Evolutionary conservation across 495 filamentous ascomycete species (phyloP), one percentile per base, ranked within the genome.

Genomic region (Hyaloscypha bicolor): DNA sequence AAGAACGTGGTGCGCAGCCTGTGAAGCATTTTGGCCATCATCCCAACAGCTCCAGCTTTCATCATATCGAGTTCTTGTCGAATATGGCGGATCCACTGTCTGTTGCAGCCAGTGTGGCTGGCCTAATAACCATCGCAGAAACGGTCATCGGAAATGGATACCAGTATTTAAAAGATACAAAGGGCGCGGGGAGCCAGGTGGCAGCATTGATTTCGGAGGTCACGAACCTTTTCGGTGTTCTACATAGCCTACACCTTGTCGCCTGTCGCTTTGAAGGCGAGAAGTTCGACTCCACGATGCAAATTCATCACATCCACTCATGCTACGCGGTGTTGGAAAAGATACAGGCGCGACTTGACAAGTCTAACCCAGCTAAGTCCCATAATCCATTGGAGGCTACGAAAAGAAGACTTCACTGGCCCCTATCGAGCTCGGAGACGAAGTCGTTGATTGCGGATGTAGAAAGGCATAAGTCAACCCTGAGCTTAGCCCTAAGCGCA

Each of bases 61-160:
- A n/a, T n/a, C n/a, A n/a, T n/a, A n/a, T n/a, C n/a, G n/a, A n/a
- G n/a, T n/a, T n/a, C n/a, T n/a, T n/a, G n/a, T n/a, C n/a, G n/a
- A n/a, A n/a, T n/a, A 45, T 77, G 76, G 66, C 71, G 29, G 77
- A 81, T 59, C 70, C 69, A 4, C 56, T 81, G 3, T 79, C 76
- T 8, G 66, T 80, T 30, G 62, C 78, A 9, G 74, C 74, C 14
- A 76, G 75, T 56, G 72, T 79, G 53, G 76, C 76, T n/a, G 77
- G 77, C 12, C 66, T 80, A 2, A 65, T 81, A n/a, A 68, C 68
- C 2, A 55, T 81, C n/a, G 75, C 72, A 8, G 77, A 81, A 21
- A 22, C 66, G 1, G 72, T 80, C 6, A 72, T 79, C 19, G 22
- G 56, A 19, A 57, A 69, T 12, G 60, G 73, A 4, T 76, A 53